Evolutionary conservation across 805 yeast genomes (phyloP).

Genomic region (Wickerhamomyces pijperi): DNA sequence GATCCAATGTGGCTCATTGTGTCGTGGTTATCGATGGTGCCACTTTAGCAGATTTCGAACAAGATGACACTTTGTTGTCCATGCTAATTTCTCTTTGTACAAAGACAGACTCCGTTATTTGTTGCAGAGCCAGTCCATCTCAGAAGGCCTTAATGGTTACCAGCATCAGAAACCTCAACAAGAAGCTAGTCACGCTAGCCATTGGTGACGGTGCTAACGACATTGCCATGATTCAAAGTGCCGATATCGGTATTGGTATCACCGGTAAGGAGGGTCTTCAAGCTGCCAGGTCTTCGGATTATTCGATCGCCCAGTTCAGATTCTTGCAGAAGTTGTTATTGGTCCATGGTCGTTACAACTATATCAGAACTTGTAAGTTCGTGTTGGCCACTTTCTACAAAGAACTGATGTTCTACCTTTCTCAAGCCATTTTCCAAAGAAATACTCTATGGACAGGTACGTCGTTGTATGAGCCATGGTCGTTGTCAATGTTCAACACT

Average conservation of each 20-base stretch:
- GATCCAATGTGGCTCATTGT: constrained; percentile 80
- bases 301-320: constrained; percentile 89
- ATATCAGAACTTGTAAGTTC: constrained; percentile 83
- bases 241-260: constrained; percentile 95
- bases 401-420: constrained; percentile 78
- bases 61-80: constrained; percentile 59
- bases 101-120: constrained; percentile 79
- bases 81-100: constrained; percentile 79
- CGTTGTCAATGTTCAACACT: constrained; percentile 94
- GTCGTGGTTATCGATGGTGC: constrained; percentile 95
- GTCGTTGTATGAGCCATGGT: constrained; percentile 90
- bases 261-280: constrained; percentile 96
- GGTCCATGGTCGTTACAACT: constrained; percentile 95
- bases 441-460: constrained; percentile 86
- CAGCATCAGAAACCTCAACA: constrained; percentile 62
- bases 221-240: constrained; percentile 98
- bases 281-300: constrained; percentile 92
- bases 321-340: constrained; percentile 70
- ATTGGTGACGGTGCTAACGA: constrained; percentile 99
- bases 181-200: constrained; percentile 73
- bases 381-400: constrained; percentile 91
- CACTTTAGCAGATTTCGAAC: constrained; percentile 63
- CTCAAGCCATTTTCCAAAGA: constrained; percentile 82
- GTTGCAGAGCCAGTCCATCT: constrained; percentile 95
- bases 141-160: constrained; percentile 89